phyloP scores from a whole-genome alignment of 2,329 filamentous ascomycete genomes.

The Laburnicola sp. region DNA sequence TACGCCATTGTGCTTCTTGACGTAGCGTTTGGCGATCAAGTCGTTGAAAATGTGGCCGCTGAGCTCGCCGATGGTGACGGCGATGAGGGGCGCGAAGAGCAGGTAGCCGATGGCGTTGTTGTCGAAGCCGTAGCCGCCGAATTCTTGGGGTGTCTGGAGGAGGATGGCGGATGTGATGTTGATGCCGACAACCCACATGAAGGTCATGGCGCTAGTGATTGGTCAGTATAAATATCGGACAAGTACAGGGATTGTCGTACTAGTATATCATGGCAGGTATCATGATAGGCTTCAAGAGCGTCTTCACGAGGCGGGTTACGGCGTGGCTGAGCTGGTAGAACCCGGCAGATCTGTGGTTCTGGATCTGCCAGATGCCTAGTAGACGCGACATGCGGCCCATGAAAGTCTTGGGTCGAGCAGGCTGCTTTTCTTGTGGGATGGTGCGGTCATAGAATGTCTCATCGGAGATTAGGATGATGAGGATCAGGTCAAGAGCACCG shows the following conservation, averaged over 20 bases:
- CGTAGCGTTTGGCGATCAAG: slow-evolving; percentile 38
- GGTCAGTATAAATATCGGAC: neutral
- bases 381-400: slow-evolving; percentile 24
- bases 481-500: slow-evolving; percentile 22
- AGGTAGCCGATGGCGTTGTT: slow-evolving; percentile 31
- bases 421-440: slow-evolving; percentile 22
- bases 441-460: slow-evolving; percentile 42
- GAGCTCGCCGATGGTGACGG: slow-evolving; percentile 35
- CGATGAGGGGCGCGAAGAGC: slow-evolving; percentile 44
- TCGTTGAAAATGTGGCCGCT: slow-evolving; percentile 47
- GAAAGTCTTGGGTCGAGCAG: slow-evolving; percentile 19
- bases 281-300: slow-evolving; percentile 29
- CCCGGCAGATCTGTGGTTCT: slow-evolving; percentile 24
- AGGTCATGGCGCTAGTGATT: slow-evolving; percentile 21
- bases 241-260: slow-evolving; percentile 10
- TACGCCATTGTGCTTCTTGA: slow-evolving; percentile 34
- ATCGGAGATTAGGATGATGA: slow-evolving; percentile 37
- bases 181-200: slow-evolving; percentile 34
- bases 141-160: slow-evolving; percentile 21
- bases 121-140: slow-evolving; percentile 27
- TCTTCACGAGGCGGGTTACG: slow-evolving; percentile 21
- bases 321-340: neutral
- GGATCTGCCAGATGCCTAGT: slow-evolving; percentile 39
- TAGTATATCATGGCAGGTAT: slow-evolving; percentile 32
- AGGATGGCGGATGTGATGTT: slow-evolving; percentile 33